A percentile compares a stretch with the other conserved stretches of the same genome.
Conservation (phyloP, 2,329 filamentous ascomycete species). For the Fusarium falciforme region DNA sequence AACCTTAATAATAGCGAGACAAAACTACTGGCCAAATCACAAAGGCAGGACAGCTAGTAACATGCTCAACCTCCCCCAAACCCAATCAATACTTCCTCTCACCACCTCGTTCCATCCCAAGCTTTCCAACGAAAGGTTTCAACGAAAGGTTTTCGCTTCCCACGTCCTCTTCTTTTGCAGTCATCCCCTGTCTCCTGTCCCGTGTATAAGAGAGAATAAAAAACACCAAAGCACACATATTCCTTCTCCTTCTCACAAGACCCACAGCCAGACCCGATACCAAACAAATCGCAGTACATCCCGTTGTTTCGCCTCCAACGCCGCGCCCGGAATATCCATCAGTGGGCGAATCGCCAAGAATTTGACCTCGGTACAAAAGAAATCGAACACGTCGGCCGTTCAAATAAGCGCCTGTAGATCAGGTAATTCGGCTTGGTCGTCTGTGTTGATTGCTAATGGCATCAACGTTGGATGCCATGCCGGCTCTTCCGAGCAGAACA, state of each 20-base stretch:
- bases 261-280: slow-evolving; percentile 29
- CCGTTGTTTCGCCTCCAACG: slow-evolving; percentile 42
- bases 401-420: slow-evolving; percentile 9
- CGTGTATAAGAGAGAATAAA: slow-evolving; percentile 8
- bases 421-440: slow-evolving; percentile 1
- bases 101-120: neutral
- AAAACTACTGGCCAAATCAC: slow-evolving; percentile 8
- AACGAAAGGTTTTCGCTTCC: neutral
- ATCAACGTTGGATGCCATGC: neutral
- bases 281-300: slow-evolving; percentile 35
- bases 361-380: slow-evolving; percentile 39
- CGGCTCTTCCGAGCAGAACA: neutral
- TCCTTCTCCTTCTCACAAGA: slow-evolving; percentile 24
- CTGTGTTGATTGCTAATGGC: neutral
- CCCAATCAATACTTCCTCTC: neutral
- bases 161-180: neutral
- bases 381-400: slow-evolving; percentile 18
- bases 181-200: neutral
- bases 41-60: slow-evolving; percentile 14
- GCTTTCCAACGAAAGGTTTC: neutral
- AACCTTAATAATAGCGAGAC: slow-evolving; percentile 28
- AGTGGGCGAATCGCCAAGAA: slow-evolving; percentile 41
- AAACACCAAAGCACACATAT: slow-evolving; percentile 11
- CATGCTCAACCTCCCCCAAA: neutral
- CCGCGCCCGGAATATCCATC: slow-evolving; percentile 43